Conservation (phyloP, 1,284 basidiomycete genomes). For the Thelephora terrestris region DNA sequence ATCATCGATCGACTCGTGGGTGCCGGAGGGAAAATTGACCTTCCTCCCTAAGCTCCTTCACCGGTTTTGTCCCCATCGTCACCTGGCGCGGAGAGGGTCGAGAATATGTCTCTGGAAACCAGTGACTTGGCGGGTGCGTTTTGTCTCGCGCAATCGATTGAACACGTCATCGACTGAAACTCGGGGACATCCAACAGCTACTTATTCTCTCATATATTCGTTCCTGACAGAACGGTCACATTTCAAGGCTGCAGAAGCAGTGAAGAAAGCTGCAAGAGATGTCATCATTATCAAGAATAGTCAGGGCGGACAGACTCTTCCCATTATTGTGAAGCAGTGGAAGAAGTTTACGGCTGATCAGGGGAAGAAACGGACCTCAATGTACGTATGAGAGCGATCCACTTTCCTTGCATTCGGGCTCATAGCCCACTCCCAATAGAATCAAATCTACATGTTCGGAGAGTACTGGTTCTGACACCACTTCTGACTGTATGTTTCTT, state of each 20-base stretch:
- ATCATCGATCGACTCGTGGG: too few relatives aligned
- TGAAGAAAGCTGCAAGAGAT: constrained; percentile 45
- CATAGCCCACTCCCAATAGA: constrained; percentile 3
- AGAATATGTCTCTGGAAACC: not conserved
- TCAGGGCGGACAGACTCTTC: constrained; percentile 41
- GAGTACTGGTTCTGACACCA: constrained; percentile 12
- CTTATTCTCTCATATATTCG: constrained; percentile 63
- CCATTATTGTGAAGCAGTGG: constrained; percentile 56
- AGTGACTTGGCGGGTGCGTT: not conserved
- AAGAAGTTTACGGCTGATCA: constrained; percentile 23
- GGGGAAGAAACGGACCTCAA: constrained; percentile 14
- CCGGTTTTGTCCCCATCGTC: not conserved
- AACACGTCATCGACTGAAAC: too few relatives aligned
- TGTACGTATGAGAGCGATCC: constrained; percentile 5
- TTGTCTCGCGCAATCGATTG: not conserved
- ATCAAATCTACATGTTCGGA: not conserved
- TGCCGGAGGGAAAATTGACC: not conserved
- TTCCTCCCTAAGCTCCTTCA: not conserved
- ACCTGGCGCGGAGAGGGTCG: not conserved
- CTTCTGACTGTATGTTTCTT: constrained; percentile 22
- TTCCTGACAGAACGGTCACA: constrained; percentile 58
- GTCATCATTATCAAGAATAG: constrained; percentile 47
- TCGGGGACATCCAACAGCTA: constrained; percentile 38
- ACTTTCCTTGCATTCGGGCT: not conserved
- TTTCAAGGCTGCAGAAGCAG: constrained; percentile 49